phyloP scores from a whole-genome alignment of 352 stramenopile genomes.

The Globisporangium sylvaticum region DNA sequence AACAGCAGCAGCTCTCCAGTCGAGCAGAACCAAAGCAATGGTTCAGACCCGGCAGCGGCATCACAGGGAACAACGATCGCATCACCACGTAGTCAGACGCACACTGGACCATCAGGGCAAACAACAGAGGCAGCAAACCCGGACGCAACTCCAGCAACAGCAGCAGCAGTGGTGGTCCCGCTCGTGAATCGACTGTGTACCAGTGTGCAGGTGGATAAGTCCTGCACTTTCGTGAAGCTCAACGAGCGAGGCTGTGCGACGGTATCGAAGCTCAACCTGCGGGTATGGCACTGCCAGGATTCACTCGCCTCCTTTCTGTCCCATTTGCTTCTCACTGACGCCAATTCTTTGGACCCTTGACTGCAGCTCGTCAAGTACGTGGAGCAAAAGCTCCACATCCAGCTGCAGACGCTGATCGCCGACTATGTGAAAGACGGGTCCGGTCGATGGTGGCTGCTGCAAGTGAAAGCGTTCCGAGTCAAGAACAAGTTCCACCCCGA shows the following conservation, averaged over 20 bases:
- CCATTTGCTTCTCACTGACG: neutral
- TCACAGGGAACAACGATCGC: neutral
- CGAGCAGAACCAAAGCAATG: neutral
- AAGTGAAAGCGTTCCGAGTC: conserved; percentile 77
- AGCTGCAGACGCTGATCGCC: conserved; percentile 57
- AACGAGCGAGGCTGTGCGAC: conserved; percentile 62
- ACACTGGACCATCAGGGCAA: conserved; percentile 5
- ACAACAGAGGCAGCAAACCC: neutral
- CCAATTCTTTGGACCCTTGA: neutral
- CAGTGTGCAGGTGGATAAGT: conserved; percentile 54
- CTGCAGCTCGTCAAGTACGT: conserved; percentile 68
- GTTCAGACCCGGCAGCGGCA: neutral
- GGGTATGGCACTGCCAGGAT: conserved; percentile 24
- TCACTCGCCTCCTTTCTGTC: neutral
- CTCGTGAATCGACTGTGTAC: conserved; percentile 59
- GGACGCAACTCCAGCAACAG: conserved; percentile 10
- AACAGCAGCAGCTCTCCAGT: neutral
- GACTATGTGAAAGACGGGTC: conserved; percentile 69
- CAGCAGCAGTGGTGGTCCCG: conserved; percentile 16
- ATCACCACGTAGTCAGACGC: conserved; percentile 9
- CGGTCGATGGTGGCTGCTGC: conserved; percentile 75
- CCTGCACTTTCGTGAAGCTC: conserved; percentile 78
- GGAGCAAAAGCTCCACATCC: conserved; percentile 55
- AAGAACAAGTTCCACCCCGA: conserved; percentile 31
- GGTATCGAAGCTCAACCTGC: conserved; percentile 65